These are phyloP conservation scores for Craterostigma plantagineum DNA, from an alignment of 257 asterid genomes.

Conservation along the genomic window DNA sequence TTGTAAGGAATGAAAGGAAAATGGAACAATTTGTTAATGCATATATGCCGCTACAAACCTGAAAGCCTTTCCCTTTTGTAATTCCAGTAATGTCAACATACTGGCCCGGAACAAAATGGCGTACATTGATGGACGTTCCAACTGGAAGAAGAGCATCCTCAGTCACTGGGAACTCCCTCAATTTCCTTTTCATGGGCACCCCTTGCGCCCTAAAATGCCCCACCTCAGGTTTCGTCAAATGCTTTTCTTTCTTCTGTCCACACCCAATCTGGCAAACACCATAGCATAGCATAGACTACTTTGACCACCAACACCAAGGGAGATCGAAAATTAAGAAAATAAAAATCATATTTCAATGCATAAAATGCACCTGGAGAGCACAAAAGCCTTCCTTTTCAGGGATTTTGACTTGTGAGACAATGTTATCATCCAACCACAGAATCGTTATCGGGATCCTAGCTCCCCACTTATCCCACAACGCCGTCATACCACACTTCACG, in stretches of 20 bases:
- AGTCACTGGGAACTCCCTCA: constrained; percentile 79
- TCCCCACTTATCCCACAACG: constrained; percentile 98
- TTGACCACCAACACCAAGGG: neutral
- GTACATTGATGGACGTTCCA: constrained; percentile 63
- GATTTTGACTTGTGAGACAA: constrained; percentile 78
- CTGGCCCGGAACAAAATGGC: constrained; percentile 93
- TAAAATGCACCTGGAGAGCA: constrained; percentile 69
- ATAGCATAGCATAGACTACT: neutral
- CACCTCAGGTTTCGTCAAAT: constrained; percentile 77
- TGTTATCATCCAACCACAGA: constrained; percentile 82
- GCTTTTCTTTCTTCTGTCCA: constrained; percentile 89
- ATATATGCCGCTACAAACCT: constrained; percentile 19
- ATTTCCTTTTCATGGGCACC: constrained; percentile 88
- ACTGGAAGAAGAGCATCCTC: constrained; percentile 92
- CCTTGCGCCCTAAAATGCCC: constrained; percentile 97
- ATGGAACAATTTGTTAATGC: too few species aligned
- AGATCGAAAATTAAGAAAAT: neutral
- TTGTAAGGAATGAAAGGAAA: too few species aligned
- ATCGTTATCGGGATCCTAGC: constrained; percentile 63
- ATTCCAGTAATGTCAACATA: constrained; percentile 76
- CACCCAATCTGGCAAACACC: constrained; percentile 60
- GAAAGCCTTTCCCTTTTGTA: constrained; percentile 90
- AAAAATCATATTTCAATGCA: neutral
- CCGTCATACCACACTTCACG: constrained; percentile 92
- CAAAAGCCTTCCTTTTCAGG: constrained; percentile 69